Evolutionary conservation across 306 rosid species (phyloP).

Genomic region (Begonia peltatifolia): DNA sequence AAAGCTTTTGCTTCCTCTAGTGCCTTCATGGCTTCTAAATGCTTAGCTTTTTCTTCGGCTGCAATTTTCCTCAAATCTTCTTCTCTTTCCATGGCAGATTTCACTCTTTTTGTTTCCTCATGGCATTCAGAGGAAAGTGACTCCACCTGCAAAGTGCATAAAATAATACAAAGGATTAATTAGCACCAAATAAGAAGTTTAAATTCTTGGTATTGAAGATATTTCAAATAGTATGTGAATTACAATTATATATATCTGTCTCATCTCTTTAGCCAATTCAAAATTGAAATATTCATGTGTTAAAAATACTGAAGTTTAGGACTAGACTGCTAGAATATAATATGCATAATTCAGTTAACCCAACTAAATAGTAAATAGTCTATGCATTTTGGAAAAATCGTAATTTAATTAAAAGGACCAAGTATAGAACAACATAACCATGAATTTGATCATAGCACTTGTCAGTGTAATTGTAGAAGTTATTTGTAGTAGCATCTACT

Average conservation of each 20-base stretch:
- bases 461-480: not conserved
- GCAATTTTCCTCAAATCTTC: constrained; percentile 56
- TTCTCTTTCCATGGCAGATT: constrained; percentile 57
- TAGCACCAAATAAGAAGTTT: not conserved
- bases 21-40: constrained; percentile 54
- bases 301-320: not conserved
- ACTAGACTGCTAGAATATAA: not conserved
- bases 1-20: constrained; percentile 52
- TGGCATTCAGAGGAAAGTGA: constrained; percentile 60
- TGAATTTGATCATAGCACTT: too few species aligned
- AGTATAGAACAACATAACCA: too few species aligned
- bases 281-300: not conserved
- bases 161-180: not conserved
- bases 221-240: not conserved
- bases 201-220: too few species aligned
- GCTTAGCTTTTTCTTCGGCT: constrained; percentile 64
- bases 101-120: constrained; percentile 55
- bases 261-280: not conserved
- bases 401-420: too few species aligned
- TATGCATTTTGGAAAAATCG: too few species aligned
- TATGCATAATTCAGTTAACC: too few species aligned
- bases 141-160: constrained; percentile 27
- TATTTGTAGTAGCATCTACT: not conserved
- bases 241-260: not conserved
- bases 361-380: too few species aligned